Evolutionary conservation across 768 basidiomycete genomes (phyloP).

Genomic region (Amanita thiersii): DNA sequence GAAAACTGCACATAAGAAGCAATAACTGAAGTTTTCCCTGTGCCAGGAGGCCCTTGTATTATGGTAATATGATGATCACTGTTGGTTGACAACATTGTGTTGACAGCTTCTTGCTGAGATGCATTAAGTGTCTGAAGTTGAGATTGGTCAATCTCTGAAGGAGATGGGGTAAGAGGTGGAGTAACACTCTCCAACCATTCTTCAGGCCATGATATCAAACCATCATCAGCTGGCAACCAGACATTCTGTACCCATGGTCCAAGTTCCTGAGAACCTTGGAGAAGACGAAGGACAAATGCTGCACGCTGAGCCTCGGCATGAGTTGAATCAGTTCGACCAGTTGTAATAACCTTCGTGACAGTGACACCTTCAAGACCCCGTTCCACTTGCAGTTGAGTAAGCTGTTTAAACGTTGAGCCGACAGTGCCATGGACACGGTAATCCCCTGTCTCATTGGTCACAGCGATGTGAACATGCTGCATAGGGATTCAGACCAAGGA

Average conservation of each 20-base stretch:
- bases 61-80: conserved; percentile 31
- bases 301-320: conserved; percentile 44
- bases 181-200: conserved; percentile 20
- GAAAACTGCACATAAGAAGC: conserved; percentile 50
- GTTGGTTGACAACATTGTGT: conserved; percentile 34
- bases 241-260: conserved; percentile 43
- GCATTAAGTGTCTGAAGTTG: conserved; percentile 25
- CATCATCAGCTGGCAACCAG: conserved; percentile 29
- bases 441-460: conserved; percentile 19
- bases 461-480: conserved; percentile 22
- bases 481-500: too few species aligned
- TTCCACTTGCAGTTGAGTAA: conserved; percentile 17
- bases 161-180: neutral
- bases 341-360: conserved; percentile 34
- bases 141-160: conserved; percentile 7
- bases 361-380: conserved; percentile 19
- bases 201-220: conserved; percentile 29
- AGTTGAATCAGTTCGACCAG: conserved; percentile 51
- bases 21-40: conserved; percentile 71
- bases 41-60: conserved; percentile 55
- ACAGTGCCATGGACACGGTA: conserved; percentile 34
- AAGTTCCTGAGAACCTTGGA: conserved; percentile 30
- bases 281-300: conserved; percentile 29
- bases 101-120: conserved; percentile 40
- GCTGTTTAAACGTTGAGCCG: conserved; percentile 34